A percentile compares a stretch with the other conserved stretches of the same genome.
These are phyloP conservation scores for Prillingera fragicola DNA, from an alignment of 1,284 basidiomycete species.

Conservation along the genomic window DNA sequence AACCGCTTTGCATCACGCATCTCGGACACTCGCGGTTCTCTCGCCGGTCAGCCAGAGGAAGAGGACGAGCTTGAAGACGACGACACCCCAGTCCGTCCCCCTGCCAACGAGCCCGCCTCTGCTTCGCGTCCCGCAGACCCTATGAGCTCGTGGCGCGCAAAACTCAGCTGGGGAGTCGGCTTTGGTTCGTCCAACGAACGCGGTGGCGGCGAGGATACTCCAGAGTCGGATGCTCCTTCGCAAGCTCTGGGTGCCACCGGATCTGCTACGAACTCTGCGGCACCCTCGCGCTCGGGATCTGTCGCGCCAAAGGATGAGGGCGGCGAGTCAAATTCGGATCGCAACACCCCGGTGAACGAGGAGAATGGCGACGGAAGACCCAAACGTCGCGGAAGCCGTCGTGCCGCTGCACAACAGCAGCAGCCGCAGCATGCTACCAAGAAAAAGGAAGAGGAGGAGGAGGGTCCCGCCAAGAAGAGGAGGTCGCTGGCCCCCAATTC, in stretches of 20 bases:
- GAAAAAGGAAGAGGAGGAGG: conserved; percentile 11
- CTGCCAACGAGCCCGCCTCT: background rate
- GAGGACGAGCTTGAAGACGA: conserved; percentile 17
- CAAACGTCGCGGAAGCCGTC: conserved; percentile 8
- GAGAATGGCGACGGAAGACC: conserved; percentile 9
- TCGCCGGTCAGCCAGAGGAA: conserved; percentile 12
- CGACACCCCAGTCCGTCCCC: background rate
- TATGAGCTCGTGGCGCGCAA: conserved; percentile 20
- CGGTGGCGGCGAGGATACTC: conserved; percentile 23
- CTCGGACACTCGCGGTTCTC: conserved; percentile 16
- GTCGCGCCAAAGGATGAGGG: conserved; percentile 15
- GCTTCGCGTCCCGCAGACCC: background rate
- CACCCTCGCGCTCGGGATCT: conserved; percentile 11
- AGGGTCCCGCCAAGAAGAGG: conserved; percentile 10
- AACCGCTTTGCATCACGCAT: conserved; percentile 9
- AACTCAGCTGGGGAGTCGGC: conserved; percentile 19
- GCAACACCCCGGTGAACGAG: conserved; percentile 3
- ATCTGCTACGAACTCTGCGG: conserved; percentile 1
- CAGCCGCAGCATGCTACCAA: conserved; percentile 3
- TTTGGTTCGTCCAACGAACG: conserved; percentile 37
- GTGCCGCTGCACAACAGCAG: no score
- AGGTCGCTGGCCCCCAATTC: conserved; percentile 23
- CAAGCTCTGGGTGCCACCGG: background rate
- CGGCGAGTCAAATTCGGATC: conserved; percentile 10
- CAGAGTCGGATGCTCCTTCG: conserved; percentile 8